phyloP scores from a whole-genome alignment of 2,329 filamentous ascomycete species.

The Neopestalotiopsis clavispora region DNA sequence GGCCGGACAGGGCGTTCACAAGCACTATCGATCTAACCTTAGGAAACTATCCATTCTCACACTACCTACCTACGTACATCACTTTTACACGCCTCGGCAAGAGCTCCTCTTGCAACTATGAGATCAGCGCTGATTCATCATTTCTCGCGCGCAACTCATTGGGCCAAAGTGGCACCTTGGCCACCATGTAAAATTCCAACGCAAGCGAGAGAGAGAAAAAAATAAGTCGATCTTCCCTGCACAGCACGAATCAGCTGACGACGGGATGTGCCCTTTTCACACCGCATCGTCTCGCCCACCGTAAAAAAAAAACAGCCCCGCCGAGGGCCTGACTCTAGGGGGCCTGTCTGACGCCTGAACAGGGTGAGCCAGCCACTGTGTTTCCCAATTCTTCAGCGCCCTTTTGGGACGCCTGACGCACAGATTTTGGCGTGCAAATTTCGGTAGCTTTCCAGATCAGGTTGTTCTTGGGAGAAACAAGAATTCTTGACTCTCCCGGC shows the following conservation, averaged over 20 bases:
- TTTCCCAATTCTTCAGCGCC: too few species aligned
- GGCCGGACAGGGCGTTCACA: background rate
- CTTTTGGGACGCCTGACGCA: too few species aligned
- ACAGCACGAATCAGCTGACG: constrained; percentile 28
- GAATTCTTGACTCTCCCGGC: too few species aligned
- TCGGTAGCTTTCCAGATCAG: too few species aligned
- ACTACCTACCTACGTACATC: too few species aligned
- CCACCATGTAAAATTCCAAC: too few species aligned
- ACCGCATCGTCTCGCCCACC: constrained; percentile 21
- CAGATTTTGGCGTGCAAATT: too few species aligned
- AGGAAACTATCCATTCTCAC: too few species aligned
- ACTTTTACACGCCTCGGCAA: too few species aligned
- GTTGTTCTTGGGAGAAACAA: too few species aligned
- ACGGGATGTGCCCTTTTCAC: constrained; percentile 21
- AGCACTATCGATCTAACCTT: background rate
- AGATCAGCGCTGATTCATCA: constrained; percentile 1
- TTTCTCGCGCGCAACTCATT: background rate
- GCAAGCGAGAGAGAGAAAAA: constrained; percentile 10
- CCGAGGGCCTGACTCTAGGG: background rate
- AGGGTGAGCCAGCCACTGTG: too few species aligned
- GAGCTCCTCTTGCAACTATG: background rate
- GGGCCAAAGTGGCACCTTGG: background rate
- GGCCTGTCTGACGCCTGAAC: background rate
- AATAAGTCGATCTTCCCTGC: constrained; percentile 17
- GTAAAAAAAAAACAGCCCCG: background rate